phyloP scores from a whole-genome alignment of 768 basidiomycete genomes.

The Tylopilus balloui region DNA sequence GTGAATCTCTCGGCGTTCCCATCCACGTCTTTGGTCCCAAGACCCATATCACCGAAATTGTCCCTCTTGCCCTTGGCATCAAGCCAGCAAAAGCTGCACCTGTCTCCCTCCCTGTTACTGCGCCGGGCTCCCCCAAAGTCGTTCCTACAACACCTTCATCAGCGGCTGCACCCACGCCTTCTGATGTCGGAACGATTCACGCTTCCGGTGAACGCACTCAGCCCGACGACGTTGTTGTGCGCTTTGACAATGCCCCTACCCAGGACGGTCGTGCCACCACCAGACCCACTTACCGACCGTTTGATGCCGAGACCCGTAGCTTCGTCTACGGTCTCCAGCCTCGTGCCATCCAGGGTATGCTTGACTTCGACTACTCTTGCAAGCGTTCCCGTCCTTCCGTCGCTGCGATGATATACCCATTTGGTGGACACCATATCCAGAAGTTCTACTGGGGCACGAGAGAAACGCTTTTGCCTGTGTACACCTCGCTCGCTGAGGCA shows the following conservation, averaged over 20 bases:
- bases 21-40: conserved; percentile 98
- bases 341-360: conserved; percentile 96
- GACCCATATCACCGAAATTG: conserved; percentile 97
- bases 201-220: conserved; percentile 79
- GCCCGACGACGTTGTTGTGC: conserved; percentile 83
- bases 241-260: conserved; percentile 54
- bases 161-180: conserved; percentile 36
- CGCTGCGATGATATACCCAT: conserved; percentile 99
- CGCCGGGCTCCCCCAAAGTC: conserved; percentile 40
- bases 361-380: conserved; percentile 99
- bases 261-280: conserved; percentile 32
- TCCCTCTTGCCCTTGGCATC: conserved; percentile 91
- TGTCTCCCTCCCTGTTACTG: conserved; percentile 42
- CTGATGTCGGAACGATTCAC: conserved; percentile 66
- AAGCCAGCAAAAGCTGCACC: conserved; percentile 35
- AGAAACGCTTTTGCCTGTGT: conserved; percentile 97
- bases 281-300: conserved; percentile 85
- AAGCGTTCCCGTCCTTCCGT: conserved; percentile 87
- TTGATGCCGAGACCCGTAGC: conserved; percentile 89
- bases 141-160: conserved; percentile 26
- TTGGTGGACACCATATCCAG: conserved; percentile 99
- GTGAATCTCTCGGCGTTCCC: conserved; percentile 93
- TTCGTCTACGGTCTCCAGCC: conserved; percentile 99
- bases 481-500: conserved; percentile 88
- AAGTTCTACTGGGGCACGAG: conserved; percentile 99